Conservation (phyloP, 345 rosid genomes). For the Hevea brasiliensis region DNA sequence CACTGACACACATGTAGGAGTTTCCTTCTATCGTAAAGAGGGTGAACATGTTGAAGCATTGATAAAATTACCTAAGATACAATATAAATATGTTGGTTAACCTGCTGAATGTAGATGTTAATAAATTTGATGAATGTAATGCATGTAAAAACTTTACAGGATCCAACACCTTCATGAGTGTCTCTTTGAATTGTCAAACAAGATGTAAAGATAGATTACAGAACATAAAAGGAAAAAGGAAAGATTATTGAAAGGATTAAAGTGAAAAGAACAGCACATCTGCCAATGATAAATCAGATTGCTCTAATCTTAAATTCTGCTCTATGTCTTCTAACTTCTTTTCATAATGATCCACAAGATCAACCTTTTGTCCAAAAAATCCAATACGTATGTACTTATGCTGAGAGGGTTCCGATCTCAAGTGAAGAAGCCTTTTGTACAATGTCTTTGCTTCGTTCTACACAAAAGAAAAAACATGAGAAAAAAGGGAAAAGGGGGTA, state of each 20-base stretch:
- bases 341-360: slow-evolving; percentile 67
- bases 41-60: background rate
- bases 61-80: background rate
- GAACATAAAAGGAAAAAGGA: background rate
- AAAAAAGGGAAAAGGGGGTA: background rate
- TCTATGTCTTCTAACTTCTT: slow-evolving; percentile 63
- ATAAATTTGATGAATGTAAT: background rate
- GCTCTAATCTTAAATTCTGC: slow-evolving; percentile 64
- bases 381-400: slow-evolving; percentile 42
- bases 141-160: background rate
- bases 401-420: slow-evolving; percentile 49
- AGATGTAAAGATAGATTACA: slow-evolving; percentile 1
- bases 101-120: background rate
- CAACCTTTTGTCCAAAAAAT: slow-evolving; percentile 50
- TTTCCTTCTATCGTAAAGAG: background rate
- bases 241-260: slow-evolving; percentile 5
- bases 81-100: background rate
- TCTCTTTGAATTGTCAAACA: background rate
- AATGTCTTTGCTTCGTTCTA: slow-evolving; percentile 60
- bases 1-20: background rate
- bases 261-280: slow-evolving; percentile 27
- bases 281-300: slow-evolving; percentile 60
- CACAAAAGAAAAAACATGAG: slow-evolving; percentile 7
- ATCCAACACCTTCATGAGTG: slow-evolving; percentile 4
- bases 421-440: slow-evolving; percentile 45